These are phyloP conservation scores for Colletotrichum plurivorum DNA, from an alignment of 2,329 filamentous ascomycete genomes.

Conservation along the genomic window DNA sequence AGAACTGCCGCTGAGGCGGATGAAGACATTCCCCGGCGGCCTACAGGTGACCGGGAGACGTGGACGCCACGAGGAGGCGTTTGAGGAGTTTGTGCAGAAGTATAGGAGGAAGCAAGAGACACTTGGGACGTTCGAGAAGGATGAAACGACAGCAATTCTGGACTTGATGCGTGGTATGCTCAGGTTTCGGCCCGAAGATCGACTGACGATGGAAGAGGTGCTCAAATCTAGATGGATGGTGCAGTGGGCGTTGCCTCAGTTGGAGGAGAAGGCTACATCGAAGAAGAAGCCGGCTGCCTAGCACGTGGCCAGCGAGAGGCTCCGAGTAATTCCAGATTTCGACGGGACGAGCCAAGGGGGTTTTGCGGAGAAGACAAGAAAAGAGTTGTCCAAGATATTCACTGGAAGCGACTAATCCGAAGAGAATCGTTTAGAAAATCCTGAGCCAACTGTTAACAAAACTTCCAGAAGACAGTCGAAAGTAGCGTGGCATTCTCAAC, in stretches of 20 bases:
- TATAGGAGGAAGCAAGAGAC: slow-evolving; percentile 40
- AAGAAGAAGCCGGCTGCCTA: too few relatives aligned
- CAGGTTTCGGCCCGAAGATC: slow-evolving; percentile 46
- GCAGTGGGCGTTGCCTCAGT: slow-evolving; percentile 49
- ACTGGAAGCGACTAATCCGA: too few relatives aligned
- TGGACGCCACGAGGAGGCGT: slow-evolving; percentile 47
- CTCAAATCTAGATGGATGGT: slow-evolving; percentile 52
- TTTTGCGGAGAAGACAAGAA: too few relatives aligned
- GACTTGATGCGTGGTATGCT: slow-evolving; percentile 51
- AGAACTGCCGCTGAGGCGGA: not conserved
- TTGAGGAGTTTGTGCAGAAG: slow-evolving; percentile 45
- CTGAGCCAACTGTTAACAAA: too few relatives aligned
- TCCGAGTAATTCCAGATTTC: too few relatives aligned
- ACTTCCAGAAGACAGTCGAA: too few relatives aligned
- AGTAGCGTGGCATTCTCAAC: too few relatives aligned
- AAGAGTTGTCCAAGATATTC: too few relatives aligned
- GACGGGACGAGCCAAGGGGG: too few relatives aligned
- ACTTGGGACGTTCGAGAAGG: slow-evolving; percentile 39
- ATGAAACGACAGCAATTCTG: slow-evolving; percentile 44
- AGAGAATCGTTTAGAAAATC: too few relatives aligned
- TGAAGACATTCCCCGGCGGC: slow-evolving; percentile 1
- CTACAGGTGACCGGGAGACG: slow-evolving; percentile 21
- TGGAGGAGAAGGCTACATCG: not conserved
- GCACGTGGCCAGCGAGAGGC: too few relatives aligned
- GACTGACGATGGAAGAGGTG: slow-evolving; percentile 48